phyloP scores from a whole-genome alignment of 1,284 basidiomycete species.

The Rhodotorula sp. region DNA sequence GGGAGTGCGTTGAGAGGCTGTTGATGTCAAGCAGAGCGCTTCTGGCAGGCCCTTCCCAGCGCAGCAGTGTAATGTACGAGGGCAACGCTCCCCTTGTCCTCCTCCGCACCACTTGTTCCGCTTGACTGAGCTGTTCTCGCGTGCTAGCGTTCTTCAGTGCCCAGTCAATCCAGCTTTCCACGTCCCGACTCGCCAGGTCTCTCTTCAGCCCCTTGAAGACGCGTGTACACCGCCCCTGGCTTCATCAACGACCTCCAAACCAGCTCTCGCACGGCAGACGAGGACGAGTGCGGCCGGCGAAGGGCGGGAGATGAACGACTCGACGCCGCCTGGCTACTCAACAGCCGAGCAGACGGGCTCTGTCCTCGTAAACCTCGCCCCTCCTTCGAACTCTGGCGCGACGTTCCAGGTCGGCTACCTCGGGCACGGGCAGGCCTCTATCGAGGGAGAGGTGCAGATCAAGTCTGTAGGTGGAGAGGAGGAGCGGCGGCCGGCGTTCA shows the following conservation, averaged over 20 bases:
- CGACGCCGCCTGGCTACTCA: constrained; percentile 18
- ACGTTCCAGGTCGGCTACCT: constrained; percentile 32
- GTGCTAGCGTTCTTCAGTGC: no score
- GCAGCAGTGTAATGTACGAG: background rate
- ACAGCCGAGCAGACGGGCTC: background rate
- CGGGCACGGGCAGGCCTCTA: constrained; percentile 25
- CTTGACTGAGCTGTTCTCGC: background rate
- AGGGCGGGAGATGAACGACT: constrained; percentile 9
- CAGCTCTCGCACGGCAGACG: no score
- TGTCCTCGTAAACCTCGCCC: constrained; percentile 28
- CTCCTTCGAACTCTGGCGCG: constrained; percentile 4
- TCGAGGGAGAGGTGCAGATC: constrained; percentile 38
- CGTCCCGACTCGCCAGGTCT: no score
- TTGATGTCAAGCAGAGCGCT: no score
- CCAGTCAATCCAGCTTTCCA: no score
- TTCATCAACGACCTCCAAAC: background rate
- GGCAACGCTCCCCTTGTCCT: background rate
- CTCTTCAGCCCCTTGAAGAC: no score
- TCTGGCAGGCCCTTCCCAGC: no score
- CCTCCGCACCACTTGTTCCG: background rate
- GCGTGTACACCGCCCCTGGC: no score
- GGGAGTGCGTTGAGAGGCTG: no score
- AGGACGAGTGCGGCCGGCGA: no score
- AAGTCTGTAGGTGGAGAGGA: constrained; percentile 15
- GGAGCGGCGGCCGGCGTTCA: background rate